Evolutionary conservation across 2,329 filamentous ascomycete genomes (phyloP), one percentile per base, ranked within the genome.

Genomic region (Raffaelea ambrosiae): DNA sequence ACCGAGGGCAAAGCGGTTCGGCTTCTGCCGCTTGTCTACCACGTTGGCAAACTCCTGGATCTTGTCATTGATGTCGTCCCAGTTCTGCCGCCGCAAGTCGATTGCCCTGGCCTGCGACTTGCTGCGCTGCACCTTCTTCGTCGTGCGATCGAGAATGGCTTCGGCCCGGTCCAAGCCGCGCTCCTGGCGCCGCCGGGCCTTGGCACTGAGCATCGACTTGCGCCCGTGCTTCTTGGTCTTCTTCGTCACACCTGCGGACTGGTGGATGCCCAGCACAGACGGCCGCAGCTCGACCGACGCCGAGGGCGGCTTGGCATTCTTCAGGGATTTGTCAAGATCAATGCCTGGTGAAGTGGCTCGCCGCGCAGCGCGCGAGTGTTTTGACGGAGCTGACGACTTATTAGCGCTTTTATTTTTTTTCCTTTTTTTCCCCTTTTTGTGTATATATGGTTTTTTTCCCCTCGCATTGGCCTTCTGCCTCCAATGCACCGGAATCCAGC

Each of bases 351-450:
- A 85, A 16, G 79, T 79, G 42, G 81, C 85, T 54, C 86, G 81
- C 59, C 85, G 79, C 38, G 84, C 84, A 50, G 84, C 84, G 54
- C 86, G 83, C 46, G 86, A 90, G 68, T 83, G 84, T 49, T 80
- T 65, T 4, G 84, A 86, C 36, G 72, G 71, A 47, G 69, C 81
- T 86, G 59, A 1, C 7, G n/a, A n/a, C 36, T 16, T 22, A 21
- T 47, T 39, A 43, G 45, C 19, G 9, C 14, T 19, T 11, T 35
- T 26, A 31, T 5, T 26, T 23, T 11, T n/a, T 14, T 23, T 16
- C 53, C 48, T 29, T 50, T 52, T 39, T 55, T 55, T 16, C 46
- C 53, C 53, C 53, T 54, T 39, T 45, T 47, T 19, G 10, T 13
- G 11, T 3, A 7, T 41, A 31, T 5, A 14, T 13, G 29, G 20